Evolutionary conservation across 2,329 filamentous ascomycete genomes (phyloP).

Genomic region (Fusarium chaquense): DNA sequence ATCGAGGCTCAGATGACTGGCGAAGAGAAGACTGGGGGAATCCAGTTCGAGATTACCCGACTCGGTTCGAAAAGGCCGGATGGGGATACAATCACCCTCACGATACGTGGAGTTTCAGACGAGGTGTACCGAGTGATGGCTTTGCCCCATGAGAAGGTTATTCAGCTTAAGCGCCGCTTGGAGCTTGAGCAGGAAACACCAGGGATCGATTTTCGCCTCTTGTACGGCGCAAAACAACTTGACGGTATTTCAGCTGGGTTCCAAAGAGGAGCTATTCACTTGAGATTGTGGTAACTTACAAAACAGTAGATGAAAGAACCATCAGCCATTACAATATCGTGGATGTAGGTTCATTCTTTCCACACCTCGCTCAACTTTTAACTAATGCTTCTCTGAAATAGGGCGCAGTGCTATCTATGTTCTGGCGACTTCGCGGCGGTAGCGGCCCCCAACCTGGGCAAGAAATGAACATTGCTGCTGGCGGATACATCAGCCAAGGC

Average conservation of each 20-base stretch:
- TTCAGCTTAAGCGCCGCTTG: neutral
- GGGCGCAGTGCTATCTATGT: fast-evolving
- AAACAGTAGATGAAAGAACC: neutral
- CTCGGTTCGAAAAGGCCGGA: neutral
- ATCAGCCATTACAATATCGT: neutral
- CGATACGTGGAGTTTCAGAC: too few relatives aligned
- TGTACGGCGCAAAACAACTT: neutral
- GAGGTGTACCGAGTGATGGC: neutral
- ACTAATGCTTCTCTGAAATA: neutral
- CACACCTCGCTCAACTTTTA: neutral
- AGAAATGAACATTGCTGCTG: slow-evolving; percentile 9
- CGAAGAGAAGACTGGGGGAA: neutral
- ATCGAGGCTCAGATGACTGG: neutral
- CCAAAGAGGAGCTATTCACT: neutral
- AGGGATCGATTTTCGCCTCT: neutral
- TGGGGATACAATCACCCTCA: neutral
- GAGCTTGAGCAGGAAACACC: too few relatives aligned
- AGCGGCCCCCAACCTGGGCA: neutral
- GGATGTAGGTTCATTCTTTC: neutral
- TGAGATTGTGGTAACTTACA: neutral
- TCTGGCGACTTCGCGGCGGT: neutral
- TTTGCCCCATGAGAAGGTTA: neutral
- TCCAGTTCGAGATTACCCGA: slow-evolving; percentile 8
- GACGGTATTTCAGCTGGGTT: neutral
- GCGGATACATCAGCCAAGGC: slow-evolving; percentile 6